Evolutionary conservation across 306 rosid genomes (phyloP).

Genomic region (Corylus heterophylla): DNA sequence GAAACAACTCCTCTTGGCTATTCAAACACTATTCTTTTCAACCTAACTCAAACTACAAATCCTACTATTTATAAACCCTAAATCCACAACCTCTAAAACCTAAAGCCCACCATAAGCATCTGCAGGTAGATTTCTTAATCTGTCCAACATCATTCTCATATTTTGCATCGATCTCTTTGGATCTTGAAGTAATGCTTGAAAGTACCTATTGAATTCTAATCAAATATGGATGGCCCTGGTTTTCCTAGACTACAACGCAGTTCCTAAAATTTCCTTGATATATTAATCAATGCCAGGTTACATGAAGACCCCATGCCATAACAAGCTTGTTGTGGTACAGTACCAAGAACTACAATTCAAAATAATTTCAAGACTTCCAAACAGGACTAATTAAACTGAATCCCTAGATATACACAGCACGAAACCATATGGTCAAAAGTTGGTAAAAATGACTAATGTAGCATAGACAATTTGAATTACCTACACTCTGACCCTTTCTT

Average conservation of each 20-base stretch:
- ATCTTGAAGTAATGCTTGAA: neutral
- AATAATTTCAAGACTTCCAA: neutral
- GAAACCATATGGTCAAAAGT: neutral
- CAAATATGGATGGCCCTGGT: neutral
- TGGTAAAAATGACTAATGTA: neutral
- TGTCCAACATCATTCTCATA: neutral
- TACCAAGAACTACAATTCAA: neutral
- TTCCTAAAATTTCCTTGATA: neutral
- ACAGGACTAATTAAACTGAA: neutral
- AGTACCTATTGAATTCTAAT: neutral
- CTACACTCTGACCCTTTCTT: constrained; percentile 61
- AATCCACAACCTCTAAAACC: neutral
- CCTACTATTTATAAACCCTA: neutral
- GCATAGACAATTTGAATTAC: constrained; percentile 43
- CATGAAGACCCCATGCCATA: neutral
- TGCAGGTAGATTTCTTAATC: neutral
- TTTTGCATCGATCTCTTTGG: neutral
- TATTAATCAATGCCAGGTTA: neutral
- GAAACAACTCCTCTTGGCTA: neutral
- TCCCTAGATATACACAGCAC: neutral
- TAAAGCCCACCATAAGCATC: neutral
- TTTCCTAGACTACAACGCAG: neutral
- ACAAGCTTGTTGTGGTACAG: neutral
- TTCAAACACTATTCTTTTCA: neutral
- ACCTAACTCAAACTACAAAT: neutral